These are phyloP conservation scores for Berkeleyomyces rouxiae DNA, from an alignment of 2,329 filamentous ascomycete genomes.

Conservation along the genomic window DNA sequence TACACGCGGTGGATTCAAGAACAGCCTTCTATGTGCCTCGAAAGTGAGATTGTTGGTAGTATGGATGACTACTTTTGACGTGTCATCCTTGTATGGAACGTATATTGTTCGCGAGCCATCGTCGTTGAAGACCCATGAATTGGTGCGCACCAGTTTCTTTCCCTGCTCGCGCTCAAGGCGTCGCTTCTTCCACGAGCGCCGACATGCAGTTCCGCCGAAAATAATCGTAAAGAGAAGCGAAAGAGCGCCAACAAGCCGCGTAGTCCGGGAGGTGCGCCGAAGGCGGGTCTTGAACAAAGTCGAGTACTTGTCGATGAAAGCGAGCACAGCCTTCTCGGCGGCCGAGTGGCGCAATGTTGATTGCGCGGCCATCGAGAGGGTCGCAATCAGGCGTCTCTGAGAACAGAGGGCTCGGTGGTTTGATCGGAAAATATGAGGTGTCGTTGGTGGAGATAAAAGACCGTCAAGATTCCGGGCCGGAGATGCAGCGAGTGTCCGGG, in stretches of 20 bases:
- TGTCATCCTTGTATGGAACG: slow-evolving; percentile 76
- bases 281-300: slow-evolving; percentile 36
- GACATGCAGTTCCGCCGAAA: slow-evolving; percentile 59
- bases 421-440: too few species aligned
- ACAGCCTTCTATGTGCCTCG: slow-evolving; percentile 84
- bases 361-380: slow-evolving; percentile 57
- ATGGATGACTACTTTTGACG: slow-evolving; percentile 79
- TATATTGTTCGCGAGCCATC: slow-evolving; percentile 91
- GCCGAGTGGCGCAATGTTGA: slow-evolving; percentile 58
- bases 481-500: not conserved
- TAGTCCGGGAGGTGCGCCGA: slow-evolving; percentile 48
- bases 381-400: too few species aligned
- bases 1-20: slow-evolving; percentile 76
- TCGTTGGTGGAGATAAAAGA: not conserved
- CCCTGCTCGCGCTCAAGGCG: slow-evolving; percentile 71
- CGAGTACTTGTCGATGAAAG: slow-evolving; percentile 45
- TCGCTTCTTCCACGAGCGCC: slow-evolving; percentile 56
- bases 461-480: not conserved
- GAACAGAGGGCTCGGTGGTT: not conserved
- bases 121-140: slow-evolving; percentile 85
- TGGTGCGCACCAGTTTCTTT: slow-evolving; percentile 64
- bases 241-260: slow-evolving; percentile 60
- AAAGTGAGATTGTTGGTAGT: slow-evolving; percentile 87
- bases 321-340: slow-evolving; percentile 49
- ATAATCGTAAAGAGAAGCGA: slow-evolving; percentile 64